Evolutionary conservation across 331 rosid genomes (phyloP).

Genomic region (Quercus lobata): DNA sequence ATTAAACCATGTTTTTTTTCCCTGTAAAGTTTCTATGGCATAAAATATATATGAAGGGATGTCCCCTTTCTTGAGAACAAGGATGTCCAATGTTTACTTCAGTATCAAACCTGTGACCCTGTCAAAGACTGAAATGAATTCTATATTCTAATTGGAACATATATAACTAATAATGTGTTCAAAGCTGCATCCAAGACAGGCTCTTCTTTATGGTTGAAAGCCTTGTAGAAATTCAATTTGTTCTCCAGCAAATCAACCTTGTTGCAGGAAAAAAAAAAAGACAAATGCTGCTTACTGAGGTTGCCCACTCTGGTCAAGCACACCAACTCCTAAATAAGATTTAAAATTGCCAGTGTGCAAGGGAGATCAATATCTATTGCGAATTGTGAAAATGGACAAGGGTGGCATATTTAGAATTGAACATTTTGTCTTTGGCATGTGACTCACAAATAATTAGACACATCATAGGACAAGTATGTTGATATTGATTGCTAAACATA

Average conservation of each 20-base stretch:
- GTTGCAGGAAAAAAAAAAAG: not conserved
- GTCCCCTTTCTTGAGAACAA: no score
- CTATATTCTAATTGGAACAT: not conserved
- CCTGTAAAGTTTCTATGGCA: not conserved
- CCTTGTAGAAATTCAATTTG: conserved; percentile 24
- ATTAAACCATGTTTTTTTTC: not conserved
- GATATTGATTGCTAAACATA: not conserved
- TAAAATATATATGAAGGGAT: not conserved
- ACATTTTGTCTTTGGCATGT: not conserved
- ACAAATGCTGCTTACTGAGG: not conserved
- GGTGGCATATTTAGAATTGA: not conserved
- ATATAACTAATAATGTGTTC: conserved; percentile 11
- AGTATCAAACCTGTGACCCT: not conserved
- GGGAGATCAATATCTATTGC: not conserved
- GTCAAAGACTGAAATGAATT: no score
- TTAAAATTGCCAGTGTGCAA: not conserved
- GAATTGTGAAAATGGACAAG: not conserved
- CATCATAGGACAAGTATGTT: not conserved
- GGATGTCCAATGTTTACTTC: not conserved
- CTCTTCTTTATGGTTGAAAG: conserved; percentile 34
- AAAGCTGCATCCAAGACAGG: conserved; percentile 18
- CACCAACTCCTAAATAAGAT: not conserved
- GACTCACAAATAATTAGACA: not conserved
- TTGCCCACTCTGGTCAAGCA: not conserved
- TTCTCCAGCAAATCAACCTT: conserved; percentile 20